Evolutionary conservation across 176 grass and related monocot genomes (phyloP).

Genomic region (Raddia distichophylla): DNA sequence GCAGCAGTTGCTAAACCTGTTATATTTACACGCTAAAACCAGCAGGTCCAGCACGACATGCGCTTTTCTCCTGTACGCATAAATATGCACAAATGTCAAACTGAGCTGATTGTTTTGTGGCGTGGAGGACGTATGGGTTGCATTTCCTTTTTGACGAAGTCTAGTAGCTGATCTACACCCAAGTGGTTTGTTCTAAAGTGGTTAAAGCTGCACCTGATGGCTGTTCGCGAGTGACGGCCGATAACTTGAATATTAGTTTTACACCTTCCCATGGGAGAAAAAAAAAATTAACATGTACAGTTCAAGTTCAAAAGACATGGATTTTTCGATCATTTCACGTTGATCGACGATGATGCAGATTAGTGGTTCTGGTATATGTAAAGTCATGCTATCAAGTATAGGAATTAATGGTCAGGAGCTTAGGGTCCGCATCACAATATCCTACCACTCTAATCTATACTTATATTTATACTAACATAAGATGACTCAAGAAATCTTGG

Average conservation of each 20-base stretch:
- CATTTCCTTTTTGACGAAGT: constrained; percentile 43
- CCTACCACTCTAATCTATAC: neutral
- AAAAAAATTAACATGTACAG: too few species aligned
- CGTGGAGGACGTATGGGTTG: neutral
- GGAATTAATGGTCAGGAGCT: neutral
- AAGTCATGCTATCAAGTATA: neutral
- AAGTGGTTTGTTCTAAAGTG: constrained; percentile 40
- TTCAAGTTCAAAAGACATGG: neutral
- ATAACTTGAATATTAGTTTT: constrained; percentile 25
- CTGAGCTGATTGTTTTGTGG: constrained; percentile 27
- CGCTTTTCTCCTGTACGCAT: neutral
- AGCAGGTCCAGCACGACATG: too few species aligned
- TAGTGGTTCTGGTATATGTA: neutral
- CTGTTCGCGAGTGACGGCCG: constrained; percentile 15
- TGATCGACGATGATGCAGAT: neutral
- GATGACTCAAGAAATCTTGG: too few species aligned
- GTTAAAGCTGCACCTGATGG: constrained; percentile 48
- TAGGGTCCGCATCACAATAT: neutral
- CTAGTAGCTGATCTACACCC: neutral
- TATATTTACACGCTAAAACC: constrained; percentile 13
- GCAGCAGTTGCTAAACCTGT: neutral
- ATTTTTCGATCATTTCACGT: neutral
- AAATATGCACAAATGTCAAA: constrained; percentile 39
- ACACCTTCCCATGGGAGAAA: neutral
- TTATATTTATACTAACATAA: too few species aligned